Evolutionary conservation across 345 rosid species (phyloP), one percentile per base, ranked within the genome.

Genomic region (Lepidium didymum): DNA sequence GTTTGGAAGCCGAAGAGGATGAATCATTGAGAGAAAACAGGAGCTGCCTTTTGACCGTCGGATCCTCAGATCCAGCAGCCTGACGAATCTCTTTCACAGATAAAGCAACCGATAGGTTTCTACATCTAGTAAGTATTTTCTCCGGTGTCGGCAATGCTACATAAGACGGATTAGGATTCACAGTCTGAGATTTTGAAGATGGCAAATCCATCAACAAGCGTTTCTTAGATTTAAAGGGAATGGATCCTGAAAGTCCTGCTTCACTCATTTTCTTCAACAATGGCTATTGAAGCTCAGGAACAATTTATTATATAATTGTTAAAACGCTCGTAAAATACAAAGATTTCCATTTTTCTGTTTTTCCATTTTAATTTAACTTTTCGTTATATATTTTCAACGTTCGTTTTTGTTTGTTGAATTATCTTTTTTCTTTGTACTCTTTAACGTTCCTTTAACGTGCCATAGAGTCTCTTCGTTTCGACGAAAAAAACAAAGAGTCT

Each of bases 61-160:
- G 44, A 38, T 62, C 68, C 9, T 73, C 75, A 74, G 72, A 73
- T 65, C 78, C 82, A 45, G 91, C 89, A 0, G 64, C 86, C 9
- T 75, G 73, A 36, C 91, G 85, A 13, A 88, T 71, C 65, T 88
- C 89, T 58, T 77, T 67, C 31, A 83, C 68, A 1, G 95, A 88
- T 43, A 88, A 74, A 4, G 91, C 91, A 0, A 77, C 79, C 9
- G 86, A 80, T 23, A 85, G 76, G 80, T 78, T 82, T 54, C 82
- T 76, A 31, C 76, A 55, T n/a, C 90, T 84, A 52, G 64, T 72
- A 23, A 72, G 78, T 35, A 81, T 65, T 68, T 83, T 80, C 49
- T 88, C 87, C 7, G 89, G 91, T 31, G 95, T 86, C 34, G 82
- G 73, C 14, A 86, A 18, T 15, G 70, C 15, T 31, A 75, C 77